phyloP scores from a whole-genome alignment of 2,329 filamentous ascomycete species.

The Xylaria sp. region DNA sequence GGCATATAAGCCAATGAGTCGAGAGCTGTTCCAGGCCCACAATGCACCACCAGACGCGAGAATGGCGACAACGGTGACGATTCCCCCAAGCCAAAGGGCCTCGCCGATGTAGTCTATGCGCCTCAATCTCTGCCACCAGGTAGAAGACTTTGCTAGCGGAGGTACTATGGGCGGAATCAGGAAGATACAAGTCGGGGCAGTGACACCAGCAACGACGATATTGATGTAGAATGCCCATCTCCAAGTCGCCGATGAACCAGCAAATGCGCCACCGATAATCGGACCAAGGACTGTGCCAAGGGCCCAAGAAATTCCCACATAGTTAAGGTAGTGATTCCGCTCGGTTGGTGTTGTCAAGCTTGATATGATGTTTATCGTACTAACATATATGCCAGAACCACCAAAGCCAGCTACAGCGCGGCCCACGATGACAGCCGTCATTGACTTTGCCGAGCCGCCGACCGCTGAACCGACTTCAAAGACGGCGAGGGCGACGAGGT shows the following conservation, averaged over 20 bases:
- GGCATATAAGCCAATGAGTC: slow-evolving; percentile 26
- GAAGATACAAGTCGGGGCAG: neutral
- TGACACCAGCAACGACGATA: slow-evolving; percentile 56
- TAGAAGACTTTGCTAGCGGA: slow-evolving; percentile 43
- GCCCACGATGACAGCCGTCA: slow-evolving; percentile 4
- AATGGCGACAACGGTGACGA: slow-evolving; percentile 13
- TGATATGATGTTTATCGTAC: slow-evolving; percentile 22
- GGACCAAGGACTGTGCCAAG: no score
- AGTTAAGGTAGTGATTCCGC: no score
- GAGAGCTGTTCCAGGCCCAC: slow-evolving; percentile 13
- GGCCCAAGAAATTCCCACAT: no score
- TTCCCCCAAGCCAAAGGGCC: slow-evolving; percentile 19
- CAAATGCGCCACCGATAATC: no score
- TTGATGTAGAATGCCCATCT: slow-evolving; percentile 68
- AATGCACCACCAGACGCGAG: slow-evolving; percentile 23
- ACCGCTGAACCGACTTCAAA: slow-evolving; percentile 26
- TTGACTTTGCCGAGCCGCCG: slow-evolving; percentile 11
- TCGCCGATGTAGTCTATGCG: slow-evolving; percentile 53
- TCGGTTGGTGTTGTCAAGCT: neutral
- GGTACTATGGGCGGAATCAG: neutral
- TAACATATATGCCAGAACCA: slow-evolving; percentile 25
- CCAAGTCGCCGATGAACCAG: slow-evolving; percentile 53
- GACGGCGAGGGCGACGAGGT: slow-evolving; percentile 8
- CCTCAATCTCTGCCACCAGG: slow-evolving; percentile 53
- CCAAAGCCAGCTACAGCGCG: slow-evolving; percentile 19